Conservation (phyloP, 345 rosid genomes). For the Moricandia arvensis region DNA sequence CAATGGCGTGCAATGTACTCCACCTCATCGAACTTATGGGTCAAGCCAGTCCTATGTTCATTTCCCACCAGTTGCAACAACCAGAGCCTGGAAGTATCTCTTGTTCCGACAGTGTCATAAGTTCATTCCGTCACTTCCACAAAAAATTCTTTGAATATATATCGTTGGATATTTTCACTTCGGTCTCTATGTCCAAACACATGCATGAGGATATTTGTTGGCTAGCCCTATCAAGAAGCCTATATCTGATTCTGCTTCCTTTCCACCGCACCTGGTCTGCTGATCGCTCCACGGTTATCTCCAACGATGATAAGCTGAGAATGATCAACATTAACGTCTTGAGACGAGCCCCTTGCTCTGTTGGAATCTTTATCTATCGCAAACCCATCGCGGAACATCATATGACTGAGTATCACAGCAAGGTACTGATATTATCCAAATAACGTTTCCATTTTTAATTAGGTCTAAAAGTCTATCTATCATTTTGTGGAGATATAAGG, state of each 20-base stretch:
- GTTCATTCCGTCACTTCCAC: conserved; percentile 28
- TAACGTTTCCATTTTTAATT: background rate
- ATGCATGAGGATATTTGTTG: conserved; percentile 64
- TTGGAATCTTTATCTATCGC: conserved; percentile 48
- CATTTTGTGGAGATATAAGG: background rate
- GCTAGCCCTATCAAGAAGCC: conserved; percentile 43
- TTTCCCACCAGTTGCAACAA: conserved; percentile 45
- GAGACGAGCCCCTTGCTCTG: conserved; percentile 58
- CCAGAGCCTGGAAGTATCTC: conserved; percentile 23
- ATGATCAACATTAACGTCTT: conserved; percentile 45
- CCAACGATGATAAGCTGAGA: conserved; percentile 36
- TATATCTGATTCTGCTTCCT: conserved; percentile 52
- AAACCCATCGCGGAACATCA: conserved; percentile 9
- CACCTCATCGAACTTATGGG: conserved; percentile 57
- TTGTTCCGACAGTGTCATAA: conserved; percentile 44
- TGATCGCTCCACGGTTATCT: conserved; percentile 36
- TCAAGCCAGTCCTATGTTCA: conserved; percentile 47
- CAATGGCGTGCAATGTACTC: conserved; percentile 42
- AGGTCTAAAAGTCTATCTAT: background rate
- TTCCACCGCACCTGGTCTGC: conserved; percentile 53
- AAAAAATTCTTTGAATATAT: background rate
- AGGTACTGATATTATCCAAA: conserved; percentile 8
- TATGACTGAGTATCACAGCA: background rate
- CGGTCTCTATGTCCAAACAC: conserved; percentile 28
- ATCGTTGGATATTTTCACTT: conserved; percentile 29